phyloP scores from a whole-genome alignment of 1,139 yeast species.

The Debaryomyces udenii region DNA sequence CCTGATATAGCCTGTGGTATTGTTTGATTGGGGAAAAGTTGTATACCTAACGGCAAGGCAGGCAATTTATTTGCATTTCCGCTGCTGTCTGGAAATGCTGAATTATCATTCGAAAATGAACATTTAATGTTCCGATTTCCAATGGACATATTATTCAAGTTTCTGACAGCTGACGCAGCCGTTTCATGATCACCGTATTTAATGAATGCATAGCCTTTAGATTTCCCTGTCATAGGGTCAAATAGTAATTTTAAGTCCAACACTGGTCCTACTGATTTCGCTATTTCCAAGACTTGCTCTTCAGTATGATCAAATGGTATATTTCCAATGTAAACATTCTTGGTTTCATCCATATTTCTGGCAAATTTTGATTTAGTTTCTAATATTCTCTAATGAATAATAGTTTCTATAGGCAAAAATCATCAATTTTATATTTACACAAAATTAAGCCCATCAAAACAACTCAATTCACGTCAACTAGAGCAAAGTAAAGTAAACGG shows the following conservation, averaged over 20 bases:
- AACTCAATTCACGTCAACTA: neutral
- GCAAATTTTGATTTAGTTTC: neutral
- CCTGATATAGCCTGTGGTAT: conserved; percentile 65
- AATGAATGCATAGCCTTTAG: conserved; percentile 89
- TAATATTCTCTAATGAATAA: neutral
- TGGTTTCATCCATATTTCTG: conserved; percentile 14
- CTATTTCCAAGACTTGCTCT: conserved; percentile 82
- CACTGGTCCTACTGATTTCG: conserved; percentile 86
- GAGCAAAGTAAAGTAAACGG: neutral
- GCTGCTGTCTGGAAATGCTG: conserved; percentile 21
- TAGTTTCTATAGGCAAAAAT: conserved; percentile 1
- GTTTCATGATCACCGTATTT: conserved; percentile 78
- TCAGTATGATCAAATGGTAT: conserved; percentile 65
- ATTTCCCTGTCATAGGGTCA: conserved; percentile 87
- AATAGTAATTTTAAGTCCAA: conserved; percentile 73
- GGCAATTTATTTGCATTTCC: conserved; percentile 34
- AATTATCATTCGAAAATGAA: conserved; percentile 59
- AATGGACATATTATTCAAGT: conserved; percentile 75
- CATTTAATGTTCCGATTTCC: conserved; percentile 77
- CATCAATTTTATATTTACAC: neutral
- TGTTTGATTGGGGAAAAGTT: conserved; percentile 54
- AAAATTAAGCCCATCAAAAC: no score
- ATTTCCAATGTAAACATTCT: conserved; percentile 39
- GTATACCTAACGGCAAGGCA: conserved; percentile 52
- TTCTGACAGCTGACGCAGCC: conserved; percentile 89